phyloP scores from a whole-genome alignment of 257 asterid genomes.

The Penstemon davidsonii region DNA sequence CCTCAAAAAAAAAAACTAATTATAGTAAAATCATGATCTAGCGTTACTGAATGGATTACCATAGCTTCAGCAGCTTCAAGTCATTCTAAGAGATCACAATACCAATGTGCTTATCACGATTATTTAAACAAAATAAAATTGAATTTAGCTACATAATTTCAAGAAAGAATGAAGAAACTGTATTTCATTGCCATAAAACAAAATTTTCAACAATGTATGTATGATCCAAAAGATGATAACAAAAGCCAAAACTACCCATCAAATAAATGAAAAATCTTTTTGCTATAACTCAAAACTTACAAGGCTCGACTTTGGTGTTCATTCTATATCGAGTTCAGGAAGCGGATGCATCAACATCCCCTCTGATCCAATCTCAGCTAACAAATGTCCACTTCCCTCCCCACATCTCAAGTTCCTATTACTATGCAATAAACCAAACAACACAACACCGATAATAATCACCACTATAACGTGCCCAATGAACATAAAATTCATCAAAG shows the following conservation, averaged over 20 bases:
- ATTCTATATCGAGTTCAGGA: slow-evolving; percentile 67
- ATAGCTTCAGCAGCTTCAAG: background rate
- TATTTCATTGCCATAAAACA: slow-evolving; percentile 5
- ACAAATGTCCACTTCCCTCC: slow-evolving; percentile 49
- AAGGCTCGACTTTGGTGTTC: slow-evolving; percentile 13
- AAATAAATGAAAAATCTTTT: slow-evolving; percentile 9
- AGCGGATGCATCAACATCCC: slow-evolving; percentile 56
- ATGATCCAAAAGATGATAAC: slow-evolving; percentile 21
- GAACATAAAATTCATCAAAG: slow-evolving; percentile 58
- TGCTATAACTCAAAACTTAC: slow-evolving; percentile 25
- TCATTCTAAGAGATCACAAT: background rate
- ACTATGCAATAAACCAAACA: slow-evolving; percentile 58
- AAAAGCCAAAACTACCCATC: slow-evolving; percentile 16
- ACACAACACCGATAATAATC: slow-evolving; percentile 36
- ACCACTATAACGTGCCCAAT: slow-evolving; percentile 47
- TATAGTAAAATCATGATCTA: too few relatives aligned
- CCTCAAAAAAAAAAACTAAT: too few relatives aligned
- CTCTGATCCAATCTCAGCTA: slow-evolving; percentile 51
- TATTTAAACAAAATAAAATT: background rate
- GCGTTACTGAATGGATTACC: too few relatives aligned
- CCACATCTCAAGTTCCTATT: slow-evolving; percentile 44
- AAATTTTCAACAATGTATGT: slow-evolving; percentile 20
- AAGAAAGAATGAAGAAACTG: slow-evolving; percentile 4
- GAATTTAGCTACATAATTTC: slow-evolving; percentile 11
- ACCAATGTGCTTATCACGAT: background rate